Percentiles rank a stretch among this genome's conserved stretches.
Conservation (phyloP, 306 rosid genomes). For the Ochetophila trinervis region DNA sequence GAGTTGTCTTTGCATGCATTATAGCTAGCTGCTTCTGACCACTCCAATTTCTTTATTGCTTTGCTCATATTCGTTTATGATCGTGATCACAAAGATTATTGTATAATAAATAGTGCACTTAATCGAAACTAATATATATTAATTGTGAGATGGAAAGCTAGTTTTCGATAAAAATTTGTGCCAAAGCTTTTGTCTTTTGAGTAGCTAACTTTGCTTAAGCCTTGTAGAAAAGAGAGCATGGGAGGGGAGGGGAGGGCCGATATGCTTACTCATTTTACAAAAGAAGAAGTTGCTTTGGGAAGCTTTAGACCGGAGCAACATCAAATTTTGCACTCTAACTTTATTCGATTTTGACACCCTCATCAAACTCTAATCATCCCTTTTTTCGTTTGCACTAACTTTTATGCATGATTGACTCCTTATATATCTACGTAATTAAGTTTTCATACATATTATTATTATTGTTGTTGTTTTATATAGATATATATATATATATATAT, state of each 20-base stretch:
- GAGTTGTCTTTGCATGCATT: neutral
- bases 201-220: conserved; percentile 31
- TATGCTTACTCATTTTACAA: neutral
- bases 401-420: too few relatives aligned
- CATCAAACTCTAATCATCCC: neutral
- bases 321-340: conserved; percentile 7
- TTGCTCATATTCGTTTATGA: neutral
- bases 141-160: too few relatives aligned
- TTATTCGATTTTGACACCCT: neutral
- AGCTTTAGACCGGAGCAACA: conserved; percentile 21
- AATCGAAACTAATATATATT: too few relatives aligned
- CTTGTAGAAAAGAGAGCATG: conserved; percentile 35
- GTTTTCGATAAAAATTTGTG: conserved; percentile 41
- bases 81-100: too few relatives aligned
- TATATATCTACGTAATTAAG: too few relatives aligned
- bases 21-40: neutral
- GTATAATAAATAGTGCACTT: too few relatives aligned
- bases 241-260: conserved; percentile 1
- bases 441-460: neutral
- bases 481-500: too few relatives aligned
- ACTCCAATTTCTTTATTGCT: neutral
- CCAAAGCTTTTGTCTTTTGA: conserved; percentile 33
- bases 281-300: conserved; percentile 10
- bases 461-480: neutral
- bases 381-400: neutral